Evolutionary conservation across 2,329 filamentous ascomycete genomes (phyloP).

Genomic region (Thelonectria discophora): DNA sequence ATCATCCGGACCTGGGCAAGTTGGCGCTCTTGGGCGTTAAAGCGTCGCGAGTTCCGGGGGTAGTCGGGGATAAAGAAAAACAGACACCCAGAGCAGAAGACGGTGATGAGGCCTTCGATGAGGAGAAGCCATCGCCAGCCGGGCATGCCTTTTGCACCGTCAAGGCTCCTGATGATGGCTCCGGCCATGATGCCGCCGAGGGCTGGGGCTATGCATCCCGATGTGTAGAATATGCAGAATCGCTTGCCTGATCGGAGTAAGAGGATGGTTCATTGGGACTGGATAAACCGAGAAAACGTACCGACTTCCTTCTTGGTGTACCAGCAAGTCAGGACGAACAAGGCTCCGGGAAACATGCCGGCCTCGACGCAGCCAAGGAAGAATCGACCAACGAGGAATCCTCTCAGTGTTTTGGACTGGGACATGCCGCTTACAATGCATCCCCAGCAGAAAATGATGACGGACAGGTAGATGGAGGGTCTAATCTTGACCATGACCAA

Average conservation of each 20-base stretch:
- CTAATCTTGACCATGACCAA: conserved; percentile 24
- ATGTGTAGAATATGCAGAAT: conserved; percentile 64
- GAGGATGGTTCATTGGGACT: not conserved
- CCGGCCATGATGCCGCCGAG: conserved; percentile 53
- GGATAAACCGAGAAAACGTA: not conserved
- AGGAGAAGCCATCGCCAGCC: conserved; percentile 34
- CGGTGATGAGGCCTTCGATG: conserved; percentile 22
- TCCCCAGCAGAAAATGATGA: conserved; percentile 25
- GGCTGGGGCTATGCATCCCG: conserved; percentile 59
- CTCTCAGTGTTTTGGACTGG: conserved; percentile 14
- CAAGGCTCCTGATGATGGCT: conserved; percentile 49
- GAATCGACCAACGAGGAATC: conserved; percentile 54
- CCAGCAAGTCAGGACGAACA: conserved; percentile 29
- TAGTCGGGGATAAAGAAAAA: conserved; percentile 34
- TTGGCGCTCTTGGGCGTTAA: conserved; percentile 7
- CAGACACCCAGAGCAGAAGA: conserved; percentile 6
- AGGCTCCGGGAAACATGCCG: conserved; percentile 67
- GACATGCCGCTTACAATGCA: conserved; percentile 28
- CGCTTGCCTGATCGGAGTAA: conserved; percentile 54
- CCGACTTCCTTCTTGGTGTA: conserved; percentile 31
- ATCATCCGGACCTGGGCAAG: conserved; percentile 33
- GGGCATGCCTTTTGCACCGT: conserved; percentile 40
- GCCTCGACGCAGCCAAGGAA: conserved; percentile 70
- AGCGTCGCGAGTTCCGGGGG: conserved; percentile 23
- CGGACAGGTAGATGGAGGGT: conserved; percentile 27